A percentile compares a stretch with the other conserved stretches of the same genome.
phyloP scores from a whole-genome alignment of 768 basidiomycete genomes.

The Peribolospora kevripleyi region DNA sequence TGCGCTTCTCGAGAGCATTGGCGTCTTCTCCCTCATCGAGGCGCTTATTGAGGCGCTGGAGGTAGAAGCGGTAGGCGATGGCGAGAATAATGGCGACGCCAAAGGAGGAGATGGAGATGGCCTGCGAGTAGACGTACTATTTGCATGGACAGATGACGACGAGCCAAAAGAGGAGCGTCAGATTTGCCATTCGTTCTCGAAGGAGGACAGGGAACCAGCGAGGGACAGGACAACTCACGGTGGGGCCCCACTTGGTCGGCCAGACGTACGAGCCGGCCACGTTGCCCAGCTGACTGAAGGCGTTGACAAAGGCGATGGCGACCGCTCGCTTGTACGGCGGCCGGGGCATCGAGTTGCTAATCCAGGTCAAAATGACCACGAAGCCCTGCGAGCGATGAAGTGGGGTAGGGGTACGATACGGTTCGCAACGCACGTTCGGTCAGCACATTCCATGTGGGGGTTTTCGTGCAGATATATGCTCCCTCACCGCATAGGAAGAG shows the following conservation, averaged over 20 bases:
- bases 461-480: neutral
- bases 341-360: constrained; percentile 39
- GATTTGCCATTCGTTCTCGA: neutral
- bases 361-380: constrained; percentile 21
- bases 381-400: no score
- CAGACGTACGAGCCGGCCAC: constrained; percentile 48
- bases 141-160: constrained; percentile 3
- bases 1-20: neutral
- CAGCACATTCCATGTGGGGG: neutral
- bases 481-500: neutral
- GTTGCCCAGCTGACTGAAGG: constrained; percentile 61
- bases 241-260: constrained; percentile 21
- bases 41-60: constrained; percentile 18
- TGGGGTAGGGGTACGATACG: no score
- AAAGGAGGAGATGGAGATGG: constrained; percentile 41
- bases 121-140: constrained; percentile 29
- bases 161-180: no score
- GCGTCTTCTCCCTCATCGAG: constrained; percentile 17
- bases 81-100: constrained; percentile 30
- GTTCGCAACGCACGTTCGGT: no score
- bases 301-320: constrained; percentile 60
- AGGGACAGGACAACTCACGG: constrained; percentile 17
- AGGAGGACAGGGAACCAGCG: neutral
- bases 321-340: constrained; percentile 70
- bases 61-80: constrained; percentile 14